Evolutionary conservation across 352 stramenopile genomes (phyloP), one percentile per base, ranked within the genome.

Genomic region (Peronosclerospora sorghi): DNA sequence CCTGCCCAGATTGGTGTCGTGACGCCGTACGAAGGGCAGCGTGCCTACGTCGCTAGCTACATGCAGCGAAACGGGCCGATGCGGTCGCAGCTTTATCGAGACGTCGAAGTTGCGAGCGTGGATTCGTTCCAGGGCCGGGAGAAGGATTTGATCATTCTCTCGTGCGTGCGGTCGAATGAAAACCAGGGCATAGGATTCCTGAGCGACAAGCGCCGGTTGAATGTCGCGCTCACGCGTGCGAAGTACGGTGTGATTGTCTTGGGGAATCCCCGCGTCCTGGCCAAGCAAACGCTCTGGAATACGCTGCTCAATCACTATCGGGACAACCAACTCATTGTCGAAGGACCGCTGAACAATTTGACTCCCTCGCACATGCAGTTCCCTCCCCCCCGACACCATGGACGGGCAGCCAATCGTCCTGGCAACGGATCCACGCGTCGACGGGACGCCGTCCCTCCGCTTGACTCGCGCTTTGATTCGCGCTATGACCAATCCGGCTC

Each of bases 71-170:
- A 95, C 29, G 96, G 95, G n/a, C 54, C 88, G 4, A 83, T 98
- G 65, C 83, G 86, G 0, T 83, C 80, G 35, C 79, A 96, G 49
- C 52, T 98, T 5, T 98, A 98, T 64, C 96, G 97, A 65, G 84
- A 97, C 8, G 96, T 99, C 32, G 96, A 99, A 78, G 95, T 99
- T 13, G 96, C 96, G 12, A 97, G 80, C 46, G 96, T 99, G 5
- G 96, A 99, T 76, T 96, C 94, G 46, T 99, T 99, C 62, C 96
- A 99, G 68, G 96, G 96, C 9, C 92, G 96, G 27, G 96, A 99
- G 58, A 99, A 99, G 67, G 96, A 99, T 64, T 84, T 98, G 39
- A 98, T 99, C 50, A 95, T 97, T 50, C 57, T 97, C 15, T 98
- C 94, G 8, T 99, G 96, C 61, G 96, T 99, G 21, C 89, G 94